Percentiles rank a stretch among this genome's conserved stretches.
phyloP scores from a whole-genome alignment of 1,284 basidiomycete genomes.

The Microbotryomycetes sp. region DNA sequence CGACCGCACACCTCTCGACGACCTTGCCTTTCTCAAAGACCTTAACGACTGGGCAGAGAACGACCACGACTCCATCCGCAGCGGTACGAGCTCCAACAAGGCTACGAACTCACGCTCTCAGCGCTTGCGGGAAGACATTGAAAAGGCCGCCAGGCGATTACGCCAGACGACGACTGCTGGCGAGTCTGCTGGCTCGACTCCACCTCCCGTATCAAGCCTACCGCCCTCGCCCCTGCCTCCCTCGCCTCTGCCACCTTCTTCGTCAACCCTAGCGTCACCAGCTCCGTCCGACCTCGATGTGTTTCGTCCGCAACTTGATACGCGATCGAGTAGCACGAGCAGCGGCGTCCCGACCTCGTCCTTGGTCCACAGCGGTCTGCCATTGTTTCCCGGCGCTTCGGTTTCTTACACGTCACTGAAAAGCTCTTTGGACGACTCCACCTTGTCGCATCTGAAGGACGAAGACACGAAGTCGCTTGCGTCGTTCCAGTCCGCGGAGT shows the following conservation, averaged over 20 bases:
- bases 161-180: constrained; percentile 6
- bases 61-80: constrained; percentile 1
- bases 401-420: background rate
- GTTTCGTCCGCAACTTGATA: background rate
- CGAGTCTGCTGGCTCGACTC: background rate
- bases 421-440: background rate
- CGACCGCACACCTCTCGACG: constrained; percentile 21
- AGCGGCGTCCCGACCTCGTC: background rate
- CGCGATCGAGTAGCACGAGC: background rate
- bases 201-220: background rate
- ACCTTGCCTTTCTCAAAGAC: constrained; percentile 22
- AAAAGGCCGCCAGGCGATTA: constrained; percentile 10
- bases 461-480: background rate
- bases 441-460: background rate
- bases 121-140: constrained; percentile 25
- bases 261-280: background rate
- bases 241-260: background rate
- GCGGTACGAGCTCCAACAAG: background rate
- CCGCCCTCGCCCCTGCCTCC: background rate
- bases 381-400: background rate
- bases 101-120: constrained; percentile 6
- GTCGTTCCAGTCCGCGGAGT: background rate
- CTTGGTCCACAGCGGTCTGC: background rate
- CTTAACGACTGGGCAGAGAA: constrained; percentile 1
- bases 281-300: background rate